These are phyloP conservation scores for Cytospora leucostoma DNA, from an alignment of 2,329 filamentous ascomycete genomes.

Conservation along the genomic window DNA sequence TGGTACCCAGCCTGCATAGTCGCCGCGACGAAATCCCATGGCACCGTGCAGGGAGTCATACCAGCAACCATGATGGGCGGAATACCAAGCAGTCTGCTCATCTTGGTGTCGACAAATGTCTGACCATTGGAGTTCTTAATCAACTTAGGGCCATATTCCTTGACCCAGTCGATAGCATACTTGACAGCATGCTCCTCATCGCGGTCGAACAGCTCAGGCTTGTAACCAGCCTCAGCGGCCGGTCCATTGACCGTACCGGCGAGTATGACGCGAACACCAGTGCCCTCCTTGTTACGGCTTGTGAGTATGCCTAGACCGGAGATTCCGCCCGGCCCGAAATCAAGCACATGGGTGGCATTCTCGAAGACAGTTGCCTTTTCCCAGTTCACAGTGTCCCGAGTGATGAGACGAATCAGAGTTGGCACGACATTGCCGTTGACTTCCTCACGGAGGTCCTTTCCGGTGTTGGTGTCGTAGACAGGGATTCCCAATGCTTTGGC, in stretches of 20 bases:
- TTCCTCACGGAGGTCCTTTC: constrained; percentile 75
- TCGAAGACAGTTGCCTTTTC: constrained; percentile 92
- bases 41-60: constrained; percentile 89
- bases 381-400: constrained; percentile 92
- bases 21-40: constrained; percentile 88
- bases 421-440: constrained; percentile 80
- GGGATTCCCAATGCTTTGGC: constrained; percentile 75
- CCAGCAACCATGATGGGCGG: constrained; percentile 89
- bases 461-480: constrained; percentile 87
- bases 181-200: constrained; percentile 94
- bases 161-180: constrained; percentile 96
- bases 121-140: constrained; percentile 86
- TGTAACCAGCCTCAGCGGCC: constrained; percentile 90
- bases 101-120: constrained; percentile 95
- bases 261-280: constrained; percentile 92
- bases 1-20: constrained; percentile 97
- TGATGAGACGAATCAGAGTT: constrained; percentile 86
- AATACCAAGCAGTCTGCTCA: constrained; percentile 82
- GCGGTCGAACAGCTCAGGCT: constrained; percentile 94
- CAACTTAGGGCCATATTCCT: constrained; percentile 90
- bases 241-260: constrained; percentile 92
- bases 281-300: constrained; percentile 98
- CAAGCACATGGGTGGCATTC: constrained; percentile 87
- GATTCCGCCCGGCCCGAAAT: constrained; percentile 95
- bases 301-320: constrained; percentile 94